These are phyloP conservation scores for Cotoneaster glaucophyllus DNA, from an alignment of 306 rosid species.

Conservation along the genomic window DNA sequence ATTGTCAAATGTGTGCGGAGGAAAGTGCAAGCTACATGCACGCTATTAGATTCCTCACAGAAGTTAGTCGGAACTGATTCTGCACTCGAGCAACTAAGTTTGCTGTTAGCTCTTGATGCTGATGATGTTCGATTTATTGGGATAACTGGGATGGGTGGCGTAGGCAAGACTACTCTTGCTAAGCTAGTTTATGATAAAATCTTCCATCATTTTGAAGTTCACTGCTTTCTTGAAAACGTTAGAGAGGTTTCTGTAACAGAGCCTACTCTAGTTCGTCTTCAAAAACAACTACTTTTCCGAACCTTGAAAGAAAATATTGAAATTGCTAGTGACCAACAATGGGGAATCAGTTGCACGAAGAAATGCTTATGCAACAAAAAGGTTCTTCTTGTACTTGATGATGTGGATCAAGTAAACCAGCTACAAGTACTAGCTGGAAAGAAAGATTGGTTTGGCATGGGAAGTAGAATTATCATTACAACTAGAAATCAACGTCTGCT, in stretches of 20 bases:
- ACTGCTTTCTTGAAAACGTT: not conserved
- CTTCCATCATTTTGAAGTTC: not conserved
- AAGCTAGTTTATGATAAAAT: not conserved
- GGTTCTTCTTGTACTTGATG: constrained; percentile 10
- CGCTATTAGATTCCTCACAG: too few relatives aligned
- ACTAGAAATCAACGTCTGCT: constrained; percentile 19
- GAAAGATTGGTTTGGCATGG: constrained; percentile 9
- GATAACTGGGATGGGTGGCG: not conserved
- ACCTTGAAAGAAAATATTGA: constrained; percentile 4
- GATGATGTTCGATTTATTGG: too few relatives aligned
- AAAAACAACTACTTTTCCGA: constrained; percentile 12
- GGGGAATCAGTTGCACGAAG: not conserved
- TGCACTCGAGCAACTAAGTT: too few relatives aligned
- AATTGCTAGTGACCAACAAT: not conserved
- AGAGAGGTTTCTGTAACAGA: not conserved
- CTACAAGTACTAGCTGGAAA: constrained; percentile 23
- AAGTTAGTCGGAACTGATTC: too few relatives aligned
- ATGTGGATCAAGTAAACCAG: constrained; percentile 28
- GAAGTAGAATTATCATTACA: constrained; percentile 35
- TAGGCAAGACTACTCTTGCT: not conserved
- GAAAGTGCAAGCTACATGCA: too few relatives aligned
- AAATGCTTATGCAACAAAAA: constrained; percentile 14
- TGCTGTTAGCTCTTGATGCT: too few relatives aligned
- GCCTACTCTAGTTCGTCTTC: constrained; percentile 11
- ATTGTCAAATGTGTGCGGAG: too few relatives aligned